Evolutionary conservation across 768 basidiomycete species (phyloP).

Genomic region (Gloeophyllum trabeum): DNA sequence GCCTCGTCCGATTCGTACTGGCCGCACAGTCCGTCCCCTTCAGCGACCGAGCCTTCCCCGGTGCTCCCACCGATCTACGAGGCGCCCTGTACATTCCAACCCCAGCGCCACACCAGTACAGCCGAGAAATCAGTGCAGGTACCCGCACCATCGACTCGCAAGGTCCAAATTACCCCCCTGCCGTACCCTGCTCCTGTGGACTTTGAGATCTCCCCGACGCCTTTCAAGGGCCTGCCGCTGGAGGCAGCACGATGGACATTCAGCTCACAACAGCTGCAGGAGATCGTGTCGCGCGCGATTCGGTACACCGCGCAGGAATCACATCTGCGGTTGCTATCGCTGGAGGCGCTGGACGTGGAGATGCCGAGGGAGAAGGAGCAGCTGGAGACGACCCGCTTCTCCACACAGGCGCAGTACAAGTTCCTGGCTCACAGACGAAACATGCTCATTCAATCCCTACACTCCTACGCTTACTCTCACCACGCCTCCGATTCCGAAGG

Average conservation of each 20-base stretch:
- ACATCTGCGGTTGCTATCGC: conserved; percentile 58
- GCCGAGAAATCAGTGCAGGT: no score
- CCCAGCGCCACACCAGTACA: no score
- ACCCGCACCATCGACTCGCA: conserved; percentile 7
- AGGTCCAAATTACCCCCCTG: conserved; percentile 19
- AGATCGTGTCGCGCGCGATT: conserved; percentile 63
- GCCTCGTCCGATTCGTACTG: no score
- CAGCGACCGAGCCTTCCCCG: no score
- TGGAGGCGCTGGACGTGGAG: conserved; percentile 46
- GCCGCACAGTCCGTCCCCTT: no score
- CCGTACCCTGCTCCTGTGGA: conserved; percentile 37
- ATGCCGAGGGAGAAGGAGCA: conserved; percentile 14
- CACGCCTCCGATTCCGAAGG: conserved; percentile 11
- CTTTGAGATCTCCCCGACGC: conserved; percentile 46
- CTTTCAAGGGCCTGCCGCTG: conserved; percentile 58
- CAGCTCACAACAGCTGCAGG: conserved; percentile 45
- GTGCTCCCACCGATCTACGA: no score
- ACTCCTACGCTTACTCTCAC: conserved; percentile 31
- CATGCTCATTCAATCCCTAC: conserved; percentile 62
- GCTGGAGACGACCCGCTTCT: conserved; percentile 1
- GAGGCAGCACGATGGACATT: conserved; percentile 60
- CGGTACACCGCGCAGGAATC: conserved; percentile 57
- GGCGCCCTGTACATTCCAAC: no score
- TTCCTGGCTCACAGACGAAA: conserved; percentile 56
- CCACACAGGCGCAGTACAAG: conserved; percentile 54